These are phyloP conservation scores for Berberis thunbergii DNA, from an alignment of 164 flowering plant genomes.

Conservation along the genomic window DNA sequence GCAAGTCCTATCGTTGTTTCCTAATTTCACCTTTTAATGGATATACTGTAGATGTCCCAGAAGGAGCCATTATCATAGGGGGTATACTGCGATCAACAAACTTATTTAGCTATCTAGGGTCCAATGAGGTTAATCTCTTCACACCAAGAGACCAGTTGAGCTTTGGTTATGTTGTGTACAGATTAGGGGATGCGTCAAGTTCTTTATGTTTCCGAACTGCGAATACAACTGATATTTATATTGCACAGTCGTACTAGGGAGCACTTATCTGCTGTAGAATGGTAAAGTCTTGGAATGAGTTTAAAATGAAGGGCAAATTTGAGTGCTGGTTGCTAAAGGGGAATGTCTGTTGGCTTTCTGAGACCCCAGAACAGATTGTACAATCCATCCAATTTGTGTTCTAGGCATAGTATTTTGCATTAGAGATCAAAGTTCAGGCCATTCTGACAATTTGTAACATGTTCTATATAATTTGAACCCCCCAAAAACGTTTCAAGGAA, in stretches of 20 bases:
- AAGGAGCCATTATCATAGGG: conserved; percentile 92
- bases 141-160: conserved; percentile 98
- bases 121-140: conserved; percentile 90
- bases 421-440: too few species aligned
- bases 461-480: too few species aligned
- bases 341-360: too few species aligned
- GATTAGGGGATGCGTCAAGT: conserved; percentile 53
- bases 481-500: too few species aligned
- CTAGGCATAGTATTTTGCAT: too few species aligned
- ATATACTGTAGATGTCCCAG: conserved; percentile 81
- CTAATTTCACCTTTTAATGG: background rate
- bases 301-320: conserved; percentile 20
- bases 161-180: conserved; percentile 87
- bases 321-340: too few species aligned
- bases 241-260: conserved; percentile 86
- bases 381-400: too few species aligned
- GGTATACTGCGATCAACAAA: conserved; percentile 73
- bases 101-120: conserved; percentile 93
- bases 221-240: conserved; percentile 74
- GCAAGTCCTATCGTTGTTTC: background rate
- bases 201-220: conserved; percentile 92
- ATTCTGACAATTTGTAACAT: too few species aligned
- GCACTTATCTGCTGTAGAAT: conserved; percentile 87
- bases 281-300: conserved; percentile 61
- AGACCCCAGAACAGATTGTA: too few species aligned